A percentile compares a stretch with the other conserved stretches of the same genome.
Conservation (phyloP, 306 rosid species). For the Vigna hirtella region DNA sequence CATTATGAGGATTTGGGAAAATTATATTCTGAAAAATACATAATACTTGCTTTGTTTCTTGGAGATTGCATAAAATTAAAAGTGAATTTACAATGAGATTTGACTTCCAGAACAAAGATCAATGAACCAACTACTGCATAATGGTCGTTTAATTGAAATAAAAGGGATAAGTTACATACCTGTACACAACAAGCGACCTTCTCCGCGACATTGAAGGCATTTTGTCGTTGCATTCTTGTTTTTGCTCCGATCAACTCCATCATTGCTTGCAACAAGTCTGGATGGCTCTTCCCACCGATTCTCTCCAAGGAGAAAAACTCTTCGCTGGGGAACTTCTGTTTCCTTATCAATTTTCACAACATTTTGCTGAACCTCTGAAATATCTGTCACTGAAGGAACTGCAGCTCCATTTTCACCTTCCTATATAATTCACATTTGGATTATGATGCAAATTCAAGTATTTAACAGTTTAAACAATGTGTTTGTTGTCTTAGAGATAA, state of each 20-base stretch:
- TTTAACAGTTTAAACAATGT: slow-evolving; percentile 8
- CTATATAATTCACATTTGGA: slow-evolving; percentile 49
- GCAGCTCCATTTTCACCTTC: slow-evolving; percentile 73
- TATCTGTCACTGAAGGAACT: slow-evolving; percentile 59
- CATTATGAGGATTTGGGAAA: slow-evolving; percentile 6
- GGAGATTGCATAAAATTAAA: slow-evolving; percentile 16
- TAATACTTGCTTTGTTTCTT: neutral
- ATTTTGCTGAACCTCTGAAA: slow-evolving; percentile 64
- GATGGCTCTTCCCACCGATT: slow-evolving; percentile 98
- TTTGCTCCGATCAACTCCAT: slow-evolving; percentile 50
- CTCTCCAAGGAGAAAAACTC: slow-evolving; percentile 94
- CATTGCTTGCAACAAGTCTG: slow-evolving; percentile 56
- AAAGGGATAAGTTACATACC: slow-evolving; percentile 55
- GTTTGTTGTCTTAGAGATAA: slow-evolving; percentile 25
- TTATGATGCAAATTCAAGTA: slow-evolving; percentile 22
- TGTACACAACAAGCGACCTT: slow-evolving; percentile 82
- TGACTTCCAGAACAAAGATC: slow-evolving; percentile 21
- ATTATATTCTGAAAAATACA: slow-evolving; percentile 16
- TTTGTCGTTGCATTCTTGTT: slow-evolving; percentile 48
- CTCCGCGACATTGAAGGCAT: slow-evolving; percentile 88
- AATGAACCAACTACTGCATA: slow-evolving; percentile 1
- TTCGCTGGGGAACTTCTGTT: slow-evolving; percentile 50
- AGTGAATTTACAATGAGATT: slow-evolving; percentile 5
- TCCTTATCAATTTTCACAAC: slow-evolving; percentile 48
- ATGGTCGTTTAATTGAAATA: neutral